Evolutionary conservation across 2,329 filamentous ascomycete genomes (phyloP), one percentile per base, ranked within the genome.

Genomic region (Leptographium radiaticola): DNA sequence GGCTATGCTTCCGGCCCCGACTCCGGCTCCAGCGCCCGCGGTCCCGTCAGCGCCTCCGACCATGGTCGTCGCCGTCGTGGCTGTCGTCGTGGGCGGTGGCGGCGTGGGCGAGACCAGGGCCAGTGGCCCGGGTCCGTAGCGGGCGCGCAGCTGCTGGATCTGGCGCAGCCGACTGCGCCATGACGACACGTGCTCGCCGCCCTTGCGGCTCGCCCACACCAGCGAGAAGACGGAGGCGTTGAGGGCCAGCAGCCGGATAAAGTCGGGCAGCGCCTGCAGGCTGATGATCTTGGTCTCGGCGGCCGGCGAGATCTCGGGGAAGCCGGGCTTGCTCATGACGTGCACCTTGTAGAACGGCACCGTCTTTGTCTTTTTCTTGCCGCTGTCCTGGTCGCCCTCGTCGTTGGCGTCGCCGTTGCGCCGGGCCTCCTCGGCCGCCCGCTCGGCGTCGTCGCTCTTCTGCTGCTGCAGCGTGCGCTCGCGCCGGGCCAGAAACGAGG

Each of bases 191-290:
- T 95, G 84, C 66, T 95, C 89, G 54, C 86, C 86, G 7, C 84
- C 85, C 58, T 86, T 80, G 48, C 83, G 77, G 62, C 81, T 83
- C 48, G 81, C 80, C 89, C 91, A 96, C n/a, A 96, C 90, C 46
- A 86, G 79, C 2, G 87, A 89, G 67, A 97, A 96, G 10, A 97
- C 88, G 15, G 88, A 94, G 0, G 93, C 90, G 64, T 96, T 97
- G 58, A 98, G 79, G 1, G 91, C 89, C 18, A 97, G 74, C 48
- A 95, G 82, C 40, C 93, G 83, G 52, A 96, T 87, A 64, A 96
- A 94, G 11, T 83, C 79, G 0, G 90, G 87, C 10, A 98, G 75
- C 13, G 88, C 88, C 60, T 81, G 83, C 36, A 91, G 79, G 16
- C 86, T 90, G 55, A 98, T 79, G 62, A 97, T 86, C 67, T 97